Conservation (phyloP, 2,329 filamentous ascomycete species). For the Cytospora piceicola region DNA sequence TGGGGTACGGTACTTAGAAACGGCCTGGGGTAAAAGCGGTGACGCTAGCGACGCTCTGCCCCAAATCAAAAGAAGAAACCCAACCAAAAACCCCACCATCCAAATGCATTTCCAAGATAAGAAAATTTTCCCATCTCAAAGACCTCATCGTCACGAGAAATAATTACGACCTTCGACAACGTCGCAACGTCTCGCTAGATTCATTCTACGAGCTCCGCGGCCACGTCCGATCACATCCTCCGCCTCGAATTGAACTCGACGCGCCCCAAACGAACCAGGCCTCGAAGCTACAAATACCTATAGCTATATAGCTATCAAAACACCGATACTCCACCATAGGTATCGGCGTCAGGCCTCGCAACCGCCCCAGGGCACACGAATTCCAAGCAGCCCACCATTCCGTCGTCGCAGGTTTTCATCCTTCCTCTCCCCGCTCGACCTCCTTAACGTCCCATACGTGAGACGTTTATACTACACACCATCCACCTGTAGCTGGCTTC, state of each 20-base stretch:
- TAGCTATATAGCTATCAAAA: constrained; percentile 41
- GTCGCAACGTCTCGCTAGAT: background rate
- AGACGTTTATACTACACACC: constrained; percentile 59
- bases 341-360: constrained; percentile 74
- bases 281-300: background rate
- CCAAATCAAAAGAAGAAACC: background rate
- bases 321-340: constrained; percentile 77
- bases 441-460: constrained; percentile 81
- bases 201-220: background rate
- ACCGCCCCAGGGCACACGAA: constrained; percentile 51
- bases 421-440: constrained; percentile 82
- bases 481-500: constrained; percentile 73
- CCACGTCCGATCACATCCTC: background rate
- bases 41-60: background rate
- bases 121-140: background rate
- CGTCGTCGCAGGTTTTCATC: constrained; percentile 79
- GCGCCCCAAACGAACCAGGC: background rate
- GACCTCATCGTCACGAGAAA: background rate
- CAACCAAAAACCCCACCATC: background rate
- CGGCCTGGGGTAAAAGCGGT: constrained; percentile 3
- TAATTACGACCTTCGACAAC: background rate
- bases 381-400: constrained; percentile 80
- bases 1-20: background rate
- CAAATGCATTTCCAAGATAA: background rate
- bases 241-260: background rate